phyloP scores from a whole-genome alignment of 257 asterid genomes.

The Nicotiana paniculata region DNA sequence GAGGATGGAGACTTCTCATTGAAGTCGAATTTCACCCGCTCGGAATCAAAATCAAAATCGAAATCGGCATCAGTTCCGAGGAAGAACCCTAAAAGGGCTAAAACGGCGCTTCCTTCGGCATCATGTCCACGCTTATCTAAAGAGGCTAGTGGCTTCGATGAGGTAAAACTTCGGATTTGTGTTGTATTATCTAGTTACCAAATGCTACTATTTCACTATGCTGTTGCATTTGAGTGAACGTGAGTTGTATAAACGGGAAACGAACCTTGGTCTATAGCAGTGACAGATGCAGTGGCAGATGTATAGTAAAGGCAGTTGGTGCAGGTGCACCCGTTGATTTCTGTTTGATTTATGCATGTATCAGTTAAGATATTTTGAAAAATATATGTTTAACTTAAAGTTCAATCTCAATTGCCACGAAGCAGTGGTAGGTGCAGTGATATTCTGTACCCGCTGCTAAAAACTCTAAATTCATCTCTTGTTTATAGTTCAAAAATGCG shows the following conservation, averaged over 20 bases:
- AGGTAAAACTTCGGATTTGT: constrained; percentile 9
- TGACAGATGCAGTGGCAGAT: background rate
- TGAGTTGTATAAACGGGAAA: background rate
- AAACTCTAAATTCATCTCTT: background rate
- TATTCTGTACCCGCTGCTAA: background rate
- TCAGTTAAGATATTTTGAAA: background rate
- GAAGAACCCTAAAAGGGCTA: constrained; percentile 50
- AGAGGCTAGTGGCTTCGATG: constrained; percentile 41
- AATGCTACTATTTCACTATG: background rate
- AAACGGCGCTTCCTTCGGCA: constrained; percentile 32
- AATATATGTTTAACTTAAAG: background rate
- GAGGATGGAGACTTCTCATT: constrained; percentile 33
- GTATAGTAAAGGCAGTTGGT: background rate
- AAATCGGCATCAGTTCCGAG: constrained; percentile 41
- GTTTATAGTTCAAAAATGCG: background rate
- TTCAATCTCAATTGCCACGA: background rate
- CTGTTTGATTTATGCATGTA: background rate
- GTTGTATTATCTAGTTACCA: background rate
- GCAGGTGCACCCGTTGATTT: background rate
- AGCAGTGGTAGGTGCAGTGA: background rate
- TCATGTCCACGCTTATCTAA: constrained; percentile 26
- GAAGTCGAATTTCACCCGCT: constrained; percentile 21
- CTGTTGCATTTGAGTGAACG: constrained; percentile 2
- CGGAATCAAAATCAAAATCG: constrained; percentile 15
- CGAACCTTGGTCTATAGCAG: background rate